A percentile compares a stretch with the other conserved stretches of the same genome.
Conservation (phyloP, 768 basidiomycete genomes). For the Xerocomus spinulosus region DNA sequence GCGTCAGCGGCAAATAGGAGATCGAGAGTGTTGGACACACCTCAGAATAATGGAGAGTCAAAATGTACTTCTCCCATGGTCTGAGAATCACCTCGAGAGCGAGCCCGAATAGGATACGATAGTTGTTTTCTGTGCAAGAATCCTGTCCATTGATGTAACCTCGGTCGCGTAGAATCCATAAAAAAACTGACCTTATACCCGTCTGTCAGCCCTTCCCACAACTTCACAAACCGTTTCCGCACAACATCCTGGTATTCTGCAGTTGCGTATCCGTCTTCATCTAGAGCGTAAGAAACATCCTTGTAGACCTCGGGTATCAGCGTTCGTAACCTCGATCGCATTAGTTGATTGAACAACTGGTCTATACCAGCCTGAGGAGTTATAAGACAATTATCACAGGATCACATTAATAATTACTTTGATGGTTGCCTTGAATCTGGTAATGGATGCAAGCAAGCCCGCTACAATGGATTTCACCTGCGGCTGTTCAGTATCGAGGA, state of each 20-base stretch:
- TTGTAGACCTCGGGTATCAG: constrained; percentile 86
- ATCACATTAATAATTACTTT: constrained; percentile 46
- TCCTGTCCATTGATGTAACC: constrained; percentile 46
- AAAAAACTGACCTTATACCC: constrained; percentile 67
- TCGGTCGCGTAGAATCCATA: neutral
- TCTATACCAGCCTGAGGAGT: constrained; percentile 70
- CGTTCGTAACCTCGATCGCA: constrained; percentile 81
- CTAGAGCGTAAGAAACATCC: constrained; percentile 82
- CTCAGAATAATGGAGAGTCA: constrained; percentile 82
- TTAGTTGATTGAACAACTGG: constrained; percentile 91
- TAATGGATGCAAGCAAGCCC: constrained; percentile 48
- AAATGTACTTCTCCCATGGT: constrained; percentile 90
- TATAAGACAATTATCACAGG: constrained; percentile 2
- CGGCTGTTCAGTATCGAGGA: constrained; percentile 52
- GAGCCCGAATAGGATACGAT: constrained; percentile 78
- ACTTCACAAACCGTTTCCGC: constrained; percentile 83
- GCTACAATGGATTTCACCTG: constrained; percentile 45
- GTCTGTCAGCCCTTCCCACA: constrained; percentile 82
- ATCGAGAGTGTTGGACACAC: constrained; percentile 36
- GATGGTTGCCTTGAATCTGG: constrained; percentile 66
- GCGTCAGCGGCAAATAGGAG: neutral
- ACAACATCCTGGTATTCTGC: constrained; percentile 86
- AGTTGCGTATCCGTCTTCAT: constrained; percentile 79
- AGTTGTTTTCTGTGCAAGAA: constrained; percentile 83
- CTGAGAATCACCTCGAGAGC: constrained; percentile 85